A percentile compares a stretch with the other conserved stretches of the same genome.
These are phyloP conservation scores for Aspergillus latus DNA, from an alignment of 2,329 filamentous ascomycete species.

Conservation along the genomic window DNA sequence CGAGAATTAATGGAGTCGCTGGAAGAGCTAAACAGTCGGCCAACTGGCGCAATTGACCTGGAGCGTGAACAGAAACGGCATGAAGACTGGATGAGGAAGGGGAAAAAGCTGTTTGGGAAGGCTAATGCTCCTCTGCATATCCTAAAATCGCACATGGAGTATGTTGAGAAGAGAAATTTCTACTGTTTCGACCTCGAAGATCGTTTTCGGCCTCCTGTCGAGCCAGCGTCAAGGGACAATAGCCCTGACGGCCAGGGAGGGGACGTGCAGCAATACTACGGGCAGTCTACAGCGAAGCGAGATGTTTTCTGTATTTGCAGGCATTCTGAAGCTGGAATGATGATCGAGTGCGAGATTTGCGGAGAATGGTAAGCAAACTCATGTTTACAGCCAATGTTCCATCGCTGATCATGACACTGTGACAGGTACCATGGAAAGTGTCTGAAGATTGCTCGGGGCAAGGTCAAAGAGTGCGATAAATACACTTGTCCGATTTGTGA, in stretches of 20 bases:
- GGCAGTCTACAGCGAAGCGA: constrained; percentile 56
- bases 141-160: constrained; percentile 88
- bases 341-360: constrained; percentile 98
- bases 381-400: background rate
- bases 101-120: constrained; percentile 97
- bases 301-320: constrained; percentile 98
- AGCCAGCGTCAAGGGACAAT: constrained; percentile 84
- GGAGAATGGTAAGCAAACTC: constrained; percentile 78
- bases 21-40: constrained; percentile 88
- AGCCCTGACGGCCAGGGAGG: constrained; percentile 51
- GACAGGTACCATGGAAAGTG: constrained; percentile 94
- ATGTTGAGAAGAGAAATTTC: constrained; percentile 83
- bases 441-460: constrained; percentile 93
- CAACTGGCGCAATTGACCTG: constrained; percentile 83
- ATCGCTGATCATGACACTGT: constrained; percentile 27
- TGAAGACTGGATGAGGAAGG: constrained; percentile 98
- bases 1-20: constrained; percentile 83
- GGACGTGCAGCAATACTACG: constrained; percentile 36
- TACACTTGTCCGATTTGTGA: constrained; percentile 98
- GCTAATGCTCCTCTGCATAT: constrained; percentile 97
- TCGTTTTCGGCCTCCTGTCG: constrained; percentile 83
- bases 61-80: constrained; percentile 93
- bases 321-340: constrained; percentile 91
- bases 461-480: constrained; percentile 97
- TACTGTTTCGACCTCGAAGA: constrained; percentile 91